phyloP scores from a whole-genome alignment of 352 stramenopile species.

The Pythium dissotocum region DNA sequence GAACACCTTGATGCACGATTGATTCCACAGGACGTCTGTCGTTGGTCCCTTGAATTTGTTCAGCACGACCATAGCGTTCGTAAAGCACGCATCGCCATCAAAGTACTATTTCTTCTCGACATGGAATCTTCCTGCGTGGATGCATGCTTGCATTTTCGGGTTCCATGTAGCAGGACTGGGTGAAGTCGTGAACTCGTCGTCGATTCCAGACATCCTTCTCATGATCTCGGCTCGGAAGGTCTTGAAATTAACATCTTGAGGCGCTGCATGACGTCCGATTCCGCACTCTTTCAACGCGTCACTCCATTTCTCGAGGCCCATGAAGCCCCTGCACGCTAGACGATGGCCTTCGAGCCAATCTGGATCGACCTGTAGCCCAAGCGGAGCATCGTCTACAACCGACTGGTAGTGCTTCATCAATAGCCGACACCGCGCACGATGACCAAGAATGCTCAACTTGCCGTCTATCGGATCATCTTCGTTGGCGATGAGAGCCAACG shows the following conservation, averaged over 20 bases:
- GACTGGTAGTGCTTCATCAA: neutral
- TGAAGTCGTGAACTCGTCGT: too few species aligned
- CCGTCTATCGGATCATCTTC: too few species aligned
- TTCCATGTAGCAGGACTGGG: too few species aligned
- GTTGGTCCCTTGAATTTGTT: neutral
- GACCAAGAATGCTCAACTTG: neutral
- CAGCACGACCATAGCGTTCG: neutral
- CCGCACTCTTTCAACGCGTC: neutral
- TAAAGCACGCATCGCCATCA: neutral
- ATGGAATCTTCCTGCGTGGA: neutral
- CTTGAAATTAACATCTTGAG: neutral
- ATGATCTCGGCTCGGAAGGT: too few species aligned
- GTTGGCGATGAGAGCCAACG: neutral
- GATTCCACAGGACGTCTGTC: neutral
- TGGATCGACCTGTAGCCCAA: neutral
- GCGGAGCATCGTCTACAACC: neutral
- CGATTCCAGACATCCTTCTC: too few species aligned
- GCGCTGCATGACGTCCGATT: neutral
- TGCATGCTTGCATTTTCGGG: neutral
- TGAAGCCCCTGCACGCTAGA: neutral
- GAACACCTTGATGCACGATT: neutral
- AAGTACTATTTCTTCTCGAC: neutral
- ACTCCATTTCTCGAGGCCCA: neutral
- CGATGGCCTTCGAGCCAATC: conserved; percentile 10
- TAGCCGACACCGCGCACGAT: conserved; percentile 10